Conservation (phyloP, 2,329 filamentous ascomycete species). For the Diaporthe sp. region DNA sequence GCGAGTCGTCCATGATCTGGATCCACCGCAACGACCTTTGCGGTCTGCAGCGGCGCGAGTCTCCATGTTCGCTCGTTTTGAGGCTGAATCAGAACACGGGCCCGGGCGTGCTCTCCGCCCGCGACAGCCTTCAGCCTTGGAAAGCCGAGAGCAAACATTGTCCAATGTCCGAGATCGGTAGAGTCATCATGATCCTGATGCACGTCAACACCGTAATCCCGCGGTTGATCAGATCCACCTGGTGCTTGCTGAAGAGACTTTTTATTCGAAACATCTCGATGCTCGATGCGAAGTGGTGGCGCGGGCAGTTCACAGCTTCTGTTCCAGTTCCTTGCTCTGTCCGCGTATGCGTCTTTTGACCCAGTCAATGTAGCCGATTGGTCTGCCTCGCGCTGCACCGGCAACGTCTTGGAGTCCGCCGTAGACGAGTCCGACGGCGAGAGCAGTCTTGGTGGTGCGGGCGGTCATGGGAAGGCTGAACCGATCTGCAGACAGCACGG, state of each 20-base stretch:
- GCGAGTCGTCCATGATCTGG: neutral
- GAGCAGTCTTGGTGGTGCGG: slow-evolving; percentile 82
- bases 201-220: neutral
- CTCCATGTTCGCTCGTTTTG: neutral
- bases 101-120: slow-evolving; percentile 11
- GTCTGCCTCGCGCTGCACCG: slow-evolving; percentile 76
- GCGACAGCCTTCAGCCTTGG: slow-evolving; percentile 27
- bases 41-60: slow-evolving; percentile 27
- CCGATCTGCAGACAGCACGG: slow-evolving; percentile 66
- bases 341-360: slow-evolving; percentile 60
- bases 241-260: neutral
- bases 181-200: slow-evolving; percentile 41
- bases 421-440: slow-evolving; percentile 83
- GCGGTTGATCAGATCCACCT: neutral
- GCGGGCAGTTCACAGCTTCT: slow-evolving; percentile 38
- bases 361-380: slow-evolving; percentile 81
- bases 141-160: slow-evolving; percentile 18
- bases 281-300: neutral
- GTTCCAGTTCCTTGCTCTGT: slow-evolving; percentile 41
- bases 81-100: slow-evolving; percentile 26
- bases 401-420: slow-evolving; percentile 85
- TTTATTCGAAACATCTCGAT: neutral
- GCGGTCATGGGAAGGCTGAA: slow-evolving; percentile 83
- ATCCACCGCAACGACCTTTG: slow-evolving; percentile 18
- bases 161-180: slow-evolving; percentile 29